Evolutionary conservation across 306 rosid species (phyloP).

Genomic region (Cajanus cajan): DNA sequence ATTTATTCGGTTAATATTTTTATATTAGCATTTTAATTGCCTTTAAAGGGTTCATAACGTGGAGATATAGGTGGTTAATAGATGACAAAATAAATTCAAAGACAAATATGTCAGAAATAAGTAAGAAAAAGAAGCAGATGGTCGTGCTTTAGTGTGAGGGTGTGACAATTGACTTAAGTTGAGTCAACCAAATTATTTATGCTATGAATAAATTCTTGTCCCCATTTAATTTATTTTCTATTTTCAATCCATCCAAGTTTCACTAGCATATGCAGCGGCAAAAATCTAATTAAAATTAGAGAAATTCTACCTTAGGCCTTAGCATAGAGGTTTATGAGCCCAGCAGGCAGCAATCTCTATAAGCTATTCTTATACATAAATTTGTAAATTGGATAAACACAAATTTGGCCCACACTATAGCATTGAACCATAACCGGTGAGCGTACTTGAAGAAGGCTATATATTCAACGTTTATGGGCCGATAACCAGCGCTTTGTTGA

Average conservation of each 20-base stretch:
- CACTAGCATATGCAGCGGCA: neutral
- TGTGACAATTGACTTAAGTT: neutral
- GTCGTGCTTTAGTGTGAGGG: constrained; percentile 1
- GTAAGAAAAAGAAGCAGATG: neutral
- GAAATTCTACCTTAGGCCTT: too few relatives aligned
- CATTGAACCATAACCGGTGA: too few relatives aligned
- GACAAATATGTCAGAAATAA: constrained; percentile 47
- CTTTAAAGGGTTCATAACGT: constrained; percentile 45
- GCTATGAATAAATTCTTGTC: neutral
- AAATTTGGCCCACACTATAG: neutral
- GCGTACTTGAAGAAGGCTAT: too few relatives aligned
- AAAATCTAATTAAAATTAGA: neutral
- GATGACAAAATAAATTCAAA: constrained; percentile 37
- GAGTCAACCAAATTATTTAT: neutral
- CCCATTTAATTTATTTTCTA: neutral
- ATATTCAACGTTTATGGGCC: neutral
- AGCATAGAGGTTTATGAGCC: neutral
- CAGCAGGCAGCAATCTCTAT: too few relatives aligned
- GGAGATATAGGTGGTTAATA: constrained; percentile 53
- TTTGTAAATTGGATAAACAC: neutral
- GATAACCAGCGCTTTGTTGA: neutral
- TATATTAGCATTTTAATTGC: too few relatives aligned
- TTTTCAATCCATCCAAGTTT: neutral
- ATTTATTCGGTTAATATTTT: neutral
- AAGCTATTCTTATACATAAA: neutral